Conservation (phyloP, 2,329 filamentous ascomycete genomes). For the Sporothrix humicola region DNA sequence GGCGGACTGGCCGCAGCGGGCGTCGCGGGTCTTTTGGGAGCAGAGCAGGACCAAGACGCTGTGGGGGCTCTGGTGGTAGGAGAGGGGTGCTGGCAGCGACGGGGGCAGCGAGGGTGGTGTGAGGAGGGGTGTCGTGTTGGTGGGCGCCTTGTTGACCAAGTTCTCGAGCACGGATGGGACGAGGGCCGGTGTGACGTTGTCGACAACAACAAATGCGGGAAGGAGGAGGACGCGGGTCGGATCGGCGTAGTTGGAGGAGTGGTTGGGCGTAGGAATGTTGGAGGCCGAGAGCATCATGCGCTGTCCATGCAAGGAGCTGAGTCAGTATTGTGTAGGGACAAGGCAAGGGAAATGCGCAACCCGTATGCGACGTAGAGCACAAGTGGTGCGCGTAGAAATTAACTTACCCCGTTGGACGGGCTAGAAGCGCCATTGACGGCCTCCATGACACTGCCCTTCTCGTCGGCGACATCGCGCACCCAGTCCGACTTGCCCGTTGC, state of each 20-base stretch:
- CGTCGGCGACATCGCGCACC: conserved; percentile 86
- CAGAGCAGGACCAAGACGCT: conserved; percentile 88
- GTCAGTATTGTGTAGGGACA: background rate
- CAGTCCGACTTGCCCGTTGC: conserved; percentile 97
- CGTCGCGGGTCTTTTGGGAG: conserved; percentile 92
- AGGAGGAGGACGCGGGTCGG: conserved; percentile 84
- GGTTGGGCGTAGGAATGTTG: conserved; percentile 81
- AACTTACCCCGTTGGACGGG: conserved; percentile 70
- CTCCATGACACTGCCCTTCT: conserved; percentile 84
- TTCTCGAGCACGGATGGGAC: conserved; percentile 73
- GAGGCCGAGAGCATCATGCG: conserved; percentile 89
- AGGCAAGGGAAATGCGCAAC: background rate
- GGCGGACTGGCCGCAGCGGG: conserved; percentile 90
- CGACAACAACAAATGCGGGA: conserved; percentile 80
- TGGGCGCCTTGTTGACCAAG: conserved; percentile 74
- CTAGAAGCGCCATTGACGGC: conserved; percentile 65
- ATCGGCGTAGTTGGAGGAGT: conserved; percentile 65
- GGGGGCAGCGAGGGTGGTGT: conserved; percentile 39
- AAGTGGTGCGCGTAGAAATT: background rate
- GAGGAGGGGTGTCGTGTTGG: conserved; percentile 70
- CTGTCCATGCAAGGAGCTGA: conserved; percentile 50
- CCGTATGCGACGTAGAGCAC: background rate
- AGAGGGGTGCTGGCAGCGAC: conserved; percentile 42
- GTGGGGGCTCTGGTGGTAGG: conserved; percentile 74
- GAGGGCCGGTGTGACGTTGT: conserved; percentile 78